Base-by-base conservation (phyloP, 768 basidiomycete genomes). In the Pulveroboletus sp. region DNA sequence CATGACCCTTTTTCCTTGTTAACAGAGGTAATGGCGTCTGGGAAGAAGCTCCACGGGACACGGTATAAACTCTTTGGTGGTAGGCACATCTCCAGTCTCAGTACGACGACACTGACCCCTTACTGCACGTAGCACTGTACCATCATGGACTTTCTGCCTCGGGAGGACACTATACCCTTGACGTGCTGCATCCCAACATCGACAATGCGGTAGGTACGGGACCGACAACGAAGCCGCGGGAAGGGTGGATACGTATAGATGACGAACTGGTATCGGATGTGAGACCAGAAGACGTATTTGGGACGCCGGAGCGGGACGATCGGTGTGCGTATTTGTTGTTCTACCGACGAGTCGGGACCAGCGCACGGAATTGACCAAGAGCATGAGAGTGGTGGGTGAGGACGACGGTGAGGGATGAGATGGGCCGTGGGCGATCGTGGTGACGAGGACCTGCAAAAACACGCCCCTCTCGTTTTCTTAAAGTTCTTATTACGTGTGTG, bases 141-240 rank as follows among this genome's bases (percentile, higher is more conserved):
- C 95, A 99, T 66, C 94, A 99, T 57, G 95, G 95, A 2, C 73
- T 76, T 27, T 89, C 89, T 7, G 92, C 95, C 0, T 84, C 85
- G 1, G 93, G 93, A 3, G 95, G 95, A 1, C 95, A 97, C 68
- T 98, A 97, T 71, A 98, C 94, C 3, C 80, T 95, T 41, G 88
- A 93, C 59, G 87, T 94, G 9, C 72, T 94, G 2, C 85, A 90
- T 57, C 87, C 86, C 3, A 79, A 79, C 55, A 76, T 83, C 32
- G 80, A 77, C 65, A 70, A 76, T 9, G 61, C 55, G 48, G 40
- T 46, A n/a, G 46, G 49, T 5, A 28, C 38, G 8, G 59, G 59
- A 35, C 43, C 54, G 15, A 50, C 41, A 6, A 49, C 53, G 8
- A 64, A 58, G 26, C 71, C 74, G 2, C 74, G 76, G 6, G 83